Evolutionary conservation across 192 early-diverging fungal species (phyloP).

Genomic region (Coemansia sp.): DNA sequence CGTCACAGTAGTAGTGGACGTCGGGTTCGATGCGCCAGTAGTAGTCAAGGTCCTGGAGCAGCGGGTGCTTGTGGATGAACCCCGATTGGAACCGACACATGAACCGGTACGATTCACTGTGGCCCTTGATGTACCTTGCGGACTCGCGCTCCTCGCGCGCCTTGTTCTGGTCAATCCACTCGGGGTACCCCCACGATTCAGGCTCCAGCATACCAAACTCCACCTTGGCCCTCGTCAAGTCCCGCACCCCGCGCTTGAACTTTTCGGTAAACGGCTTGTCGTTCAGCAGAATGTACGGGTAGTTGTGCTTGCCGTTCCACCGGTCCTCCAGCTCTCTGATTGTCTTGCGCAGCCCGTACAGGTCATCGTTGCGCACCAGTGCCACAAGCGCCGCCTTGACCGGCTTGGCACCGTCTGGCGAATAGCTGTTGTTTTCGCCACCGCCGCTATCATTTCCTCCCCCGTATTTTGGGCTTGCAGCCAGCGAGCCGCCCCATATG

Average conservation of each 20-base stretch:
- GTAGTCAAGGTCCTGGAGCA: conserved; percentile 55
- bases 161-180: conserved; percentile 50
- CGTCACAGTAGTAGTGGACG: conserved; percentile 58
- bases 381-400: conserved; percentile 64
- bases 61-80: conserved; percentile 59
- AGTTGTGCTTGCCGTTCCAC: conserved; percentile 73
- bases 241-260: conserved; percentile 58
- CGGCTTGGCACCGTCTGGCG: conserved; percentile 25
- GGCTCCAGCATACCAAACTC: conserved; percentile 42
- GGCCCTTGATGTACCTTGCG: conserved; percentile 38
- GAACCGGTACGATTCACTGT: conserved; percentile 41
- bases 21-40: conserved; percentile 64
- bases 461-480: conserved; percentile 19
- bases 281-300: conserved; percentile 85
- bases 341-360: conserved; percentile 56
- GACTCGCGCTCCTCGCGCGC: conserved; percentile 32
- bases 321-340: conserved; percentile 65
- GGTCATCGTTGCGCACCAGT: conserved; percentile 68
- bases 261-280: conserved; percentile 69
- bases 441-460: not conserved
- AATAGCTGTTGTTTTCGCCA: conserved; percentile 9
- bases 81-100: conserved; percentile 52
- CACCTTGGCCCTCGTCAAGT: conserved; percentile 28
- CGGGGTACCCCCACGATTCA: conserved; percentile 44
- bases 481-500: conserved; percentile 27